These are phyloP conservation scores for Leucogyrophana mollusca DNA, from an alignment of 768 basidiomycete species.

Conservation along the genomic window DNA sequence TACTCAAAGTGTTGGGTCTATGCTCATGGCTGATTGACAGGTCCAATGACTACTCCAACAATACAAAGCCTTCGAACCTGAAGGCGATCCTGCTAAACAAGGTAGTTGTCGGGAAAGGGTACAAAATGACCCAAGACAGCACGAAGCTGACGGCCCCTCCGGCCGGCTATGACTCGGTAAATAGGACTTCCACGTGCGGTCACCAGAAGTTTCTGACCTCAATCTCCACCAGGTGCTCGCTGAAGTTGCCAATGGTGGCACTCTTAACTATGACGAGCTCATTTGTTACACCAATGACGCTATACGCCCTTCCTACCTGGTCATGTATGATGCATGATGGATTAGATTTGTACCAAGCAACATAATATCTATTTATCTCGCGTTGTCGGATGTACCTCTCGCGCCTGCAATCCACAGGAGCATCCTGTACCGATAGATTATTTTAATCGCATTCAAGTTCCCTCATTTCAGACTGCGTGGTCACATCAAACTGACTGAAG, in stretches of 20 bases:
- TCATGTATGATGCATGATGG: constrained; percentile 56
- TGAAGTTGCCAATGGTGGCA: constrained; percentile 54
- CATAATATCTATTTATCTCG: background rate
- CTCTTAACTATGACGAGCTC: constrained; percentile 69
- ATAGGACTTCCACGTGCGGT: constrained; percentile 18
- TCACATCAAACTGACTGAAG: too few species aligned
- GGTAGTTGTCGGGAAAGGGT: constrained; percentile 69
- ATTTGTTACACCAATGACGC: constrained; percentile 72
- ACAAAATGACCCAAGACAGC: constrained; percentile 61
- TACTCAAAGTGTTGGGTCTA: background rate
- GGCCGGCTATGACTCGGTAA: constrained; percentile 63
- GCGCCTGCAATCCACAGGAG: too few species aligned
- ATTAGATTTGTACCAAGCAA: too few species aligned
- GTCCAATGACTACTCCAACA: constrained; percentile 70
- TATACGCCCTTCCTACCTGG: constrained; percentile 67
- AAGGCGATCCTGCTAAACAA: constrained; percentile 75
- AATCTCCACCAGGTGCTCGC: constrained; percentile 58
- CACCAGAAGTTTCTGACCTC: background rate
- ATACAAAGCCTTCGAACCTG: constrained; percentile 49
- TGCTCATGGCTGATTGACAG: constrained; percentile 23
- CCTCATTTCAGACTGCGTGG: too few species aligned
- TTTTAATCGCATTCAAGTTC: too few species aligned
- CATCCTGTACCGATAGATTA: background rate
- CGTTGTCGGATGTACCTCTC: background rate
- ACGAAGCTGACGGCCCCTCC: constrained; percentile 56